A percentile compares a stretch with the other conserved stretches of the same genome.
phyloP scores from a whole-genome alignment of 2,329 filamentous ascomycete genomes.

The Scytalidium sp. region DNA sequence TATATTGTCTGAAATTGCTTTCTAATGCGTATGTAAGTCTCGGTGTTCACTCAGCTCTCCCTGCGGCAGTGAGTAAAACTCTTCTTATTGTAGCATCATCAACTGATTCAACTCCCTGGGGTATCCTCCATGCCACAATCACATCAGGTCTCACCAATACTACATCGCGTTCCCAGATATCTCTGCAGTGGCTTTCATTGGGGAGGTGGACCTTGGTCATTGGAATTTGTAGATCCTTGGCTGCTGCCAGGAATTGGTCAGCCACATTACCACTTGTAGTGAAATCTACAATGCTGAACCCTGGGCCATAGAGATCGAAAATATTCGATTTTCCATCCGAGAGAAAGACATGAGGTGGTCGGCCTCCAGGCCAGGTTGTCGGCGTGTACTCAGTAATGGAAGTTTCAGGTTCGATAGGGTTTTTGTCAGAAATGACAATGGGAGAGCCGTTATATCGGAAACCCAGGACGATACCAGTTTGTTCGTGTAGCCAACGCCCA shows the following conservation, averaged over 20 bases:
- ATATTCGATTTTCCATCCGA: slow-evolving; percentile 9
- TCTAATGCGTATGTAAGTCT: too few species aligned
- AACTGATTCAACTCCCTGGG: background rate
- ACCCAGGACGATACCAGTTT: background rate
- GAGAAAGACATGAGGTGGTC: slow-evolving; percentile 12
- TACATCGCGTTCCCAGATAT: slow-evolving; percentile 3
- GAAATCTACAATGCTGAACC: background rate
- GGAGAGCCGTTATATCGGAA: background rate
- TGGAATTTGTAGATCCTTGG: background rate
- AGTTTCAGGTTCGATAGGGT: background rate
- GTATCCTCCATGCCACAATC: background rate
- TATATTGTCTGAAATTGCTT: too few species aligned
- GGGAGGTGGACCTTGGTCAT: background rate
- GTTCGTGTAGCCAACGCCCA: background rate
- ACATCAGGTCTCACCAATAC: slow-evolving; percentile 4
- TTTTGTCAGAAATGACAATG: background rate
- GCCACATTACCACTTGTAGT: background rate
- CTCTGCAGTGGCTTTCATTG: background rate
- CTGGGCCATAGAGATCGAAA: slow-evolving; percentile 3
- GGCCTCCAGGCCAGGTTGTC: slow-evolving; percentile 5
- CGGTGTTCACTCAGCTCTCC: background rate
- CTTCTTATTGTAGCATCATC: background rate
- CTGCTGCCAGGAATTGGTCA: background rate
- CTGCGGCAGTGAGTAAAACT: background rate
- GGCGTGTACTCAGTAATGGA: slow-evolving; percentile 1